These are phyloP conservation scores for Paralagenidium karlingii DNA, from an alignment of 352 stramenopile genomes.

Conservation along the genomic window DNA sequence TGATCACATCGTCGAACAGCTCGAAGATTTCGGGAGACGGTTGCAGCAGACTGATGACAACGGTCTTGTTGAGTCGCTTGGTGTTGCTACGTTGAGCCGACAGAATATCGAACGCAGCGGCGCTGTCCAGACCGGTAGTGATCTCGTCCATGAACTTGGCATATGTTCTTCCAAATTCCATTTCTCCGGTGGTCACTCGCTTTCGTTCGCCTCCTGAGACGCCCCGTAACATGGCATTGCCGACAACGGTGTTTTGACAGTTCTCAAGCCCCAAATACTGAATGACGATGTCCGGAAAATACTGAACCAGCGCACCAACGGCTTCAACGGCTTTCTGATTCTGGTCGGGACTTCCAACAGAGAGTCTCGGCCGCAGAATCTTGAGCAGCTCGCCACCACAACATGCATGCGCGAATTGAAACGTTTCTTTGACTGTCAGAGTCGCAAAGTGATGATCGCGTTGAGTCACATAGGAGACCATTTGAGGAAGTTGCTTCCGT, in stretches of 20 bases:
- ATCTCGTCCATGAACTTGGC: constrained; percentile 37
- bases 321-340: constrained; percentile 10
- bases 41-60: constrained; percentile 73
- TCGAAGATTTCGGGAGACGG: constrained; percentile 84
- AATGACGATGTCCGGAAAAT: constrained; percentile 23
- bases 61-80: constrained; percentile 23
- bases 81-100: constrained; percentile 19
- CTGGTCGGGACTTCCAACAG: constrained; percentile 20
- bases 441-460: constrained; percentile 71
- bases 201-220: constrained; percentile 86
- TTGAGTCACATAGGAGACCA: constrained; percentile 28
- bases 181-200: constrained; percentile 80
- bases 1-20: constrained; percentile 88
- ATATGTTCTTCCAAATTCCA: constrained; percentile 59
- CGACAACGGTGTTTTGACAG: constrained; percentile 41
- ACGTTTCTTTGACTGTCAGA: constrained; percentile 88
- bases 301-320: constrained; percentile 11
- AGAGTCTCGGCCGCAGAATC: constrained; percentile 14
- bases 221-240: constrained; percentile 31
- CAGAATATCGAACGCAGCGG: constrained; percentile 29
- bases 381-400: constrained; percentile 12
- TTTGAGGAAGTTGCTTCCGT: constrained; percentile 18
- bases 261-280: constrained; percentile 23
- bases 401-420: constrained; percentile 86
- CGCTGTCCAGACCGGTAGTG: constrained; percentile 29